Evolutionary conservation across 495 filamentous ascomycete genomes (phyloP), one percentile per base, ranked within the genome.

Genomic region (Daldinia loculata): DNA sequence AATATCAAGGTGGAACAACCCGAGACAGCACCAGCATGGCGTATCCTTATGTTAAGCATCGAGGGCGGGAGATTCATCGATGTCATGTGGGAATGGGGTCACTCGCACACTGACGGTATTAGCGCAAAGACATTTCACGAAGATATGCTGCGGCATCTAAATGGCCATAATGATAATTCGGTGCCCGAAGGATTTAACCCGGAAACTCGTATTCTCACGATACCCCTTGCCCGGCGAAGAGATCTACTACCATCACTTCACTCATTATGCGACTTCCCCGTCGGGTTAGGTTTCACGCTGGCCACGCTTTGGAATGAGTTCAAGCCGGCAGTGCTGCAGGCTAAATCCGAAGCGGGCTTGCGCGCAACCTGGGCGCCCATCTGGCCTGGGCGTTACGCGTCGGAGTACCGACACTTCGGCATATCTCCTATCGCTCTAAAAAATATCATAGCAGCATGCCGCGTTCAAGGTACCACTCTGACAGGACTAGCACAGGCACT

Each of bases 401-500:
- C 79, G 24, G 67, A 62, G 9, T 60, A 78, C 51, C 74, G 75
- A 22, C 74, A 76, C 19, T 69, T 83, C 19, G 63, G 58, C 15
- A 17, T 80, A 63, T 48, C 72, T n/a, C 34, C 63, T 15, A 15
- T 27, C n/a, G 27, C 17, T 1, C 50, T 77, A 7, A 48, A 58
- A 14, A 56, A 24, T 2, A 39, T 82, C 3, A 59, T 81, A 2
- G 53, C 67, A 2, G 65, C 67, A 0, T 81, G 77, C 56, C 70
- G 79, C 26, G 45, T 43, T 6, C 69, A 76, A 15, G 45, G 53
- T 7, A 77, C 76, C 7, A 83, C 79, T 4, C 58, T 81, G 2
- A 81, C 80, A 7, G 74, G 78, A 11, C 66, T 81, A 4, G 29
- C 80, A 7, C 74, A 82, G 30, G 67, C 71, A 1, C 72, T 81